Evolutionary conservation across 225 moss, liverwort and hornwort genomes (phyloP).

Genomic region (Physcomitrium patens): DNA sequence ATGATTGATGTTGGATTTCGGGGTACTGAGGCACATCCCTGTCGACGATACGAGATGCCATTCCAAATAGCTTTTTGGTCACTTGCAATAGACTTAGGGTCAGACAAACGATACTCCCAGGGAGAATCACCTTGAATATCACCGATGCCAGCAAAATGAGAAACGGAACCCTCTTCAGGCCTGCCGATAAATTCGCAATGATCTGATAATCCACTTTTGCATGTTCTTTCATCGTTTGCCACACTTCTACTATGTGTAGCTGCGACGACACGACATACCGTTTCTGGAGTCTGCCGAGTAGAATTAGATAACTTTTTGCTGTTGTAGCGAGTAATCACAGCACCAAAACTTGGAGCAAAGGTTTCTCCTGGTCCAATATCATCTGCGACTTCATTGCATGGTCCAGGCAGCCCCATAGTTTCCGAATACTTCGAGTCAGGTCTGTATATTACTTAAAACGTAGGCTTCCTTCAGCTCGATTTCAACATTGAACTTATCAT

Average conservation of each 20-base stretch:
- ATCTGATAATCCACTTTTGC: slow-evolving; percentile 51
- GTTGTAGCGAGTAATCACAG: slow-evolving; percentile 15
- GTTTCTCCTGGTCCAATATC: slow-evolving; percentile 33
- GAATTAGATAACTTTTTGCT: slow-evolving; percentile 27
- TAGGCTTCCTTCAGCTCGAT: neutral
- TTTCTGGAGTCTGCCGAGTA: slow-evolving; percentile 37
- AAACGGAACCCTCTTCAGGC: slow-evolving; percentile 40
- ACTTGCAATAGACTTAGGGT: slow-evolving; percentile 30
- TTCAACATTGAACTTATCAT: neutral
- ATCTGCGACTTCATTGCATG: slow-evolving; percentile 40
- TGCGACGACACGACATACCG: slow-evolving; percentile 11
- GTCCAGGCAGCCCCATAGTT: slow-evolving; percentile 64
- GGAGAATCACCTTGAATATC: slow-evolving; percentile 48
- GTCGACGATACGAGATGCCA: slow-evolving; percentile 43
- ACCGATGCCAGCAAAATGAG: slow-evolving; percentile 30
- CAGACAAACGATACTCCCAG: slow-evolving; percentile 61
- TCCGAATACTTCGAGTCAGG: neutral
- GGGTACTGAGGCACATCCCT: slow-evolving; percentile 46
- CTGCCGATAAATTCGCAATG: slow-evolving; percentile 55
- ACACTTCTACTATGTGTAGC: slow-evolving; percentile 30
- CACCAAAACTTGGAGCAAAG: slow-evolving; percentile 36
- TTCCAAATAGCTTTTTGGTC: slow-evolving; percentile 51
- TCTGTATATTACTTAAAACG: neutral
- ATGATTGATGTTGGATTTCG: slow-evolving; percentile 76
- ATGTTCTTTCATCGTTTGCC: slow-evolving; percentile 30